A percentile compares a stretch with the other conserved stretches of the same genome.
Conservation (phyloP, 1,284 basidiomycete genomes). For the Ustilago curta region DNA sequence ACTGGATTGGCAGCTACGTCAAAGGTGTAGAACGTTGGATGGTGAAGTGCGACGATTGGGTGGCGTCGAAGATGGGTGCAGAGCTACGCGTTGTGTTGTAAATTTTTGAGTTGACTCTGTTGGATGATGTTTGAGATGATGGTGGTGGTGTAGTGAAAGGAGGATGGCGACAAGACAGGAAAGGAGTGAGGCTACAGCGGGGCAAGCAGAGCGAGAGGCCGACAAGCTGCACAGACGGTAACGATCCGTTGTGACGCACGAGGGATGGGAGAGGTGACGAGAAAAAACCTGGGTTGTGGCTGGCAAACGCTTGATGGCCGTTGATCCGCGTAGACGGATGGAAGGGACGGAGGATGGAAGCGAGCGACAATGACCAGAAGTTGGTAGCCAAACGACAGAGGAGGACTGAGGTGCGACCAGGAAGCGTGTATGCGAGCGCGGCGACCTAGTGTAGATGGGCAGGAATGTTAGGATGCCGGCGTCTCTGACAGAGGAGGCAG, state of each 20-base stretch:
- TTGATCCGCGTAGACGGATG: constrained; percentile 11
- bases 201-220: neutral
- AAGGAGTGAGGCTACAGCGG: neutral
- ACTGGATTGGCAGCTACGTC: neutral
- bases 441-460: constrained; percentile 1
- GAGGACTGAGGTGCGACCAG: constrained; percentile 4
- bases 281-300: constrained; percentile 32
- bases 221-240: neutral
- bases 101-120: constrained; percentile 4
- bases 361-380: constrained; percentile 27
- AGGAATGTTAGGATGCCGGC: constrained; percentile 9
- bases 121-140: constrained; percentile 2
- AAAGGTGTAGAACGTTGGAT: constrained; percentile 12
- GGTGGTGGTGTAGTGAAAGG: constrained; percentile 3
- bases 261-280: neutral
- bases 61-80: neutral
- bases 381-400: constrained; percentile 2
- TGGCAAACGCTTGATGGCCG: constrained; percentile 14
- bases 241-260: constrained; percentile 13
- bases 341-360: constrained; percentile 16
- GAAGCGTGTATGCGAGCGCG: constrained; percentile 1
- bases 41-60: neutral
- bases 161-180: neutral
- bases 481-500: constrained; percentile 5
- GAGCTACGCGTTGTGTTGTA: constrained; percentile 1